These are phyloP conservation scores for Kodamaea lidongshanica DNA, from an alignment of 805 yeast genomes.

Conservation along the genomic window DNA sequence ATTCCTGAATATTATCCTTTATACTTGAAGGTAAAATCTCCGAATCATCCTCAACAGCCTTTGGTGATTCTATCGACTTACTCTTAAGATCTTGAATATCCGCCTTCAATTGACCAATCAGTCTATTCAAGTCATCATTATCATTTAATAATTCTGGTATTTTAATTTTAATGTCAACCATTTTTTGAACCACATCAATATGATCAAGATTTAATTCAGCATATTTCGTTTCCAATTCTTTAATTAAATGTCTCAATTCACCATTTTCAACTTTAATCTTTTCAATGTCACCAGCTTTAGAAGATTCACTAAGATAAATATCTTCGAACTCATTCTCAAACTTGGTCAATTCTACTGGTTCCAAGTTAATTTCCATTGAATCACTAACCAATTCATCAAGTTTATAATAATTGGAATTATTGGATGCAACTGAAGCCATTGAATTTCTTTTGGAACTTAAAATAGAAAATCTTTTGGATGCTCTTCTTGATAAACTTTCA, in stretches of 20 bases:
- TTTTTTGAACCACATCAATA: constrained; percentile 76
- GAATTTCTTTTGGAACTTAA: constrained; percentile 18
- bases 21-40: constrained; percentile 30
- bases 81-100: constrained; percentile 38
- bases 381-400: constrained; percentile 73
- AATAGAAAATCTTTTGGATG: constrained; percentile 17
- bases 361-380: constrained; percentile 65
- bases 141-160: constrained; percentile 74
- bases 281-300: constrained; percentile 59
- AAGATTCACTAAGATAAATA: constrained; percentile 60
- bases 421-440: constrained; percentile 7
- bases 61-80: constrained; percentile 17
- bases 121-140: constrained; percentile 50
- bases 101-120: constrained; percentile 28
- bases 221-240: constrained; percentile 64
- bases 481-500: constrained; percentile 11
- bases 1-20: constrained; percentile 30
- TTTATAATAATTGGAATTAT: constrained; percentile 38
- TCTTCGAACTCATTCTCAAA: constrained; percentile 72
- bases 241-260: constrained; percentile 63
- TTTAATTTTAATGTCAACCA: constrained; percentile 72
- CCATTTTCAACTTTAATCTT: constrained; percentile 59
- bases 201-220: constrained; percentile 75
- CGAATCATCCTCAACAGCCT: constrained; percentile 5
- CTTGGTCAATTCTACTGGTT: constrained; percentile 66